Percentiles rank a stretch among this genome's conserved stretches.
These are phyloP conservation scores for Backusella westeae DNA, from an alignment of 192 early-diverging fungal genomes.

Conservation along the genomic window DNA sequence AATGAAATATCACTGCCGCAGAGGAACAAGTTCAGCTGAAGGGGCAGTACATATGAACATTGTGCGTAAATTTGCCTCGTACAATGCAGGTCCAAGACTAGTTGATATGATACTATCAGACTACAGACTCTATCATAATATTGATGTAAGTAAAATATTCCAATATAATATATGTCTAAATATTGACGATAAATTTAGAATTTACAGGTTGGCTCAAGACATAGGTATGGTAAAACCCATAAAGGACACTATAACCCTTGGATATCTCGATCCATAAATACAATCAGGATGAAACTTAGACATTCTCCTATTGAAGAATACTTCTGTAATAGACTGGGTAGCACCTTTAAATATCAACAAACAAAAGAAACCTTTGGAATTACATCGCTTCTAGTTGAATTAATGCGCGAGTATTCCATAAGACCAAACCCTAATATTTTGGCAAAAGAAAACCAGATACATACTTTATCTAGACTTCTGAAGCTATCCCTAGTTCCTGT, in stretches of 20 bases:
- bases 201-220: neutral
- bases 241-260: neutral
- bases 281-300: too few species aligned
- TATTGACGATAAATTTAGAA: neutral
- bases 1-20: neutral
- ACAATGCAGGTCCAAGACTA: neutral
- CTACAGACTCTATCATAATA: neutral
- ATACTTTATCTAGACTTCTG: too few species aligned
- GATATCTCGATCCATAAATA: neutral
- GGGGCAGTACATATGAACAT: neutral
- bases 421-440: too few species aligned
- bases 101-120: too few species aligned
- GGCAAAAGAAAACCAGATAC: too few species aligned
- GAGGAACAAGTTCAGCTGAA: neutral
- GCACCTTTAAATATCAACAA: too few species aligned
- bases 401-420: too few species aligned
- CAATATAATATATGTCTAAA: too few species aligned
- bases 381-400: accelerated
- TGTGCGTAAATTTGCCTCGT: neutral
- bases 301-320: too few species aligned
- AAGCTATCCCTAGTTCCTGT: too few species aligned
- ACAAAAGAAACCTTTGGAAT: too few species aligned
- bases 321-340: too few species aligned
- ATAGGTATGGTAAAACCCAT: neutral
- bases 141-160: neutral